Percentiles rank a stretch among this genome's conserved stretches.
These are phyloP conservation scores for Neoascochyta sp. DNA, from an alignment of 2,329 filamentous ascomycete species.

Conservation along the genomic window DNA sequence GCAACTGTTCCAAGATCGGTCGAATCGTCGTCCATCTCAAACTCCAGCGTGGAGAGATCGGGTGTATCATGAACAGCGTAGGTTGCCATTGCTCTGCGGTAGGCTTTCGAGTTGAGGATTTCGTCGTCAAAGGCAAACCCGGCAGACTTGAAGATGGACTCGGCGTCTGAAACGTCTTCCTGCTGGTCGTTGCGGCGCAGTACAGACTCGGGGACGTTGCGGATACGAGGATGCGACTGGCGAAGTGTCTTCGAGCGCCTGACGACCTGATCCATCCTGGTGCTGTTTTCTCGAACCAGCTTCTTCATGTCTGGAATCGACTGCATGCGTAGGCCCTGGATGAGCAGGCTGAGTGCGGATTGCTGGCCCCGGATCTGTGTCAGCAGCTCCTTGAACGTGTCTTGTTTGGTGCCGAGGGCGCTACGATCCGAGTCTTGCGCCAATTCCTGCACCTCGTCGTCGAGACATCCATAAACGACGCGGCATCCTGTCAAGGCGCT, in stretches of 20 bases:
- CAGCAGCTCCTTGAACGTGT: conserved; percentile 33
- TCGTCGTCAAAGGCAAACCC: conserved; percentile 35
- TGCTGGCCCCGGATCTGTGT: conserved; percentile 36
- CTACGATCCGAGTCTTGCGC: conserved; percentile 16
- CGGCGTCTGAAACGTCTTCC: conserved; percentile 10
- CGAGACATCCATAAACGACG: conserved; percentile 32
- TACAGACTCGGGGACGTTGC: conserved; percentile 25
- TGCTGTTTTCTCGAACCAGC: conserved; percentile 28
- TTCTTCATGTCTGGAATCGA: conserved; percentile 32
- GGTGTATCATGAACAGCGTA: conserved; percentile 5
- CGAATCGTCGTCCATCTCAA: conserved; percentile 9
- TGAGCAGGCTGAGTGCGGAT: conserved; percentile 28
- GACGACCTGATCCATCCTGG: conserved; percentile 24
- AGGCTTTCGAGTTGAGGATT: conserved; percentile 30
- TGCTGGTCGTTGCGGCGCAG: conserved; percentile 8
- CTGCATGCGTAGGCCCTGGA: conserved; percentile 37
- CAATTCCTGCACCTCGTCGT: conserved; percentile 31
- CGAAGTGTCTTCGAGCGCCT: conserved; percentile 25
- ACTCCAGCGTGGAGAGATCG: conserved; percentile 1
- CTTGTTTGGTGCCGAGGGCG: conserved; percentile 30
- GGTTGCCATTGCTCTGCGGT: conserved; percentile 28
- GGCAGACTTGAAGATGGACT: conserved; percentile 16
- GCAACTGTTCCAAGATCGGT: conserved; percentile 10
- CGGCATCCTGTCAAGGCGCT: conserved; percentile 31
- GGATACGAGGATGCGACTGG: conserved; percentile 25